Evolutionary conservation across 2,329 filamentous ascomycete genomes (phyloP).

Genomic region (Fusarium proliferatum): DNA sequence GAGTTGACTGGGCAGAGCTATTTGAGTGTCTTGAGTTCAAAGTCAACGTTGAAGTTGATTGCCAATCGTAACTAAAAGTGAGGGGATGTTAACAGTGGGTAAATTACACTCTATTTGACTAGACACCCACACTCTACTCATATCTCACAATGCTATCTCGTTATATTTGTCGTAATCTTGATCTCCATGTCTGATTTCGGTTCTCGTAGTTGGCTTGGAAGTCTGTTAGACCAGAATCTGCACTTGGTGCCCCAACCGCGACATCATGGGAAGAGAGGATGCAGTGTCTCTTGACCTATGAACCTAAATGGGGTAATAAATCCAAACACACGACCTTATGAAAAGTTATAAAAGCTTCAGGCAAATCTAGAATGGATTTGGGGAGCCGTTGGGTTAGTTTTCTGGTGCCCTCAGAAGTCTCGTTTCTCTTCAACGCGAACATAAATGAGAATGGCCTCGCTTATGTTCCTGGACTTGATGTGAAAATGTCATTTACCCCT

Average conservation of each 20-base stretch:
- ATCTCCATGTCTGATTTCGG: neutral
- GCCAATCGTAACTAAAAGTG: neutral
- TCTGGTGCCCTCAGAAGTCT: neutral
- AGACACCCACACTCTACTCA: fast-evolving
- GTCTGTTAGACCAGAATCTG: neutral
- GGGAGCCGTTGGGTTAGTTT: fast-evolving
- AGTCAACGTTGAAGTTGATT: neutral
- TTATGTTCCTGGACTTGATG: neutral
- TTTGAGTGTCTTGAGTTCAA: neutral
- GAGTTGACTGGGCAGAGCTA: neutral
- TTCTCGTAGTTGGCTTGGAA: neutral
- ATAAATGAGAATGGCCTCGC: neutral
- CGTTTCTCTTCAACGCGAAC: neutral
- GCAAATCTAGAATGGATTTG: fast-evolving
- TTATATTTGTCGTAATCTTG: fast-evolving
- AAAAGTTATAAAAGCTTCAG: neutral
- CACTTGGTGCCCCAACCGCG: neutral
- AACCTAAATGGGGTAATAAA: neutral
- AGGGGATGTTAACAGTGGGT: neutral
- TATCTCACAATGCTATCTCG: no score
- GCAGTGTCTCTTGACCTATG: neutral
- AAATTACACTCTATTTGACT: neutral
- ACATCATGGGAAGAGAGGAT: neutral
- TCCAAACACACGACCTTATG: fast-evolving
- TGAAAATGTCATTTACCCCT: neutral